Percentiles rank a stretch among this genome's conserved stretches.
Conservation (phyloP, 176 grass and related monocot genomes). For the Panicum miliaceum region DNA sequence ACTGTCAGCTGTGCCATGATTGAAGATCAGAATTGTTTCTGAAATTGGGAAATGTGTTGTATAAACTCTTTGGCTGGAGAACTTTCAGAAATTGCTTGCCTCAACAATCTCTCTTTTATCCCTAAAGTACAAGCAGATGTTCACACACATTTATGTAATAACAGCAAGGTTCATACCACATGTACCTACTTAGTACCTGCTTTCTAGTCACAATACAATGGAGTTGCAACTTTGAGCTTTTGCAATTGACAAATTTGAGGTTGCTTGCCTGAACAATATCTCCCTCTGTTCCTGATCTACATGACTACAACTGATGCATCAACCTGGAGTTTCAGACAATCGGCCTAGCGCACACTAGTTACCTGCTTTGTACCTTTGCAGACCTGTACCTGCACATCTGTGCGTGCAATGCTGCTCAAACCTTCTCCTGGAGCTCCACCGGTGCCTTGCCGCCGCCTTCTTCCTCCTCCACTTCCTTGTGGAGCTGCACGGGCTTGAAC, state of each 20-base stretch:
- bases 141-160: not conserved
- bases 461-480: conserved; percentile 22
- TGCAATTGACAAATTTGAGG: not conserved
- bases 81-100: not conserved
- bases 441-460: conserved; percentile 12
- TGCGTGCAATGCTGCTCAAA: conserved; percentile 29
- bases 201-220: not conserved
- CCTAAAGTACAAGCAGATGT: conserved; percentile 7
- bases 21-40: not conserved
- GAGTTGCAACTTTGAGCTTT: not conserved
- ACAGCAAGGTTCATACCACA: conserved; percentile 23
- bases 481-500: conserved; percentile 59
- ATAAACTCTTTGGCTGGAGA: not conserved
- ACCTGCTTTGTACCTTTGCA: not conserved
- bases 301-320: not conserved
- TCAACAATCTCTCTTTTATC: conserved; percentile 12
- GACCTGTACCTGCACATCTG: conserved; percentile 12
- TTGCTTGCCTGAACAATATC: not conserved
- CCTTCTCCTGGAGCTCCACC: conserved; percentile 49
- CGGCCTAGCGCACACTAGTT: not conserved
- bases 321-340: conserved; percentile 19
- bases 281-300: conserved; percentile 20
- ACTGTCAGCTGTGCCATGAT: not conserved
- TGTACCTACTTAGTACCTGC: not conserved
- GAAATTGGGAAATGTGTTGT: not conserved